Conservation (phyloP, 306 rosid species). For the Gleditsia sinensis region DNA sequence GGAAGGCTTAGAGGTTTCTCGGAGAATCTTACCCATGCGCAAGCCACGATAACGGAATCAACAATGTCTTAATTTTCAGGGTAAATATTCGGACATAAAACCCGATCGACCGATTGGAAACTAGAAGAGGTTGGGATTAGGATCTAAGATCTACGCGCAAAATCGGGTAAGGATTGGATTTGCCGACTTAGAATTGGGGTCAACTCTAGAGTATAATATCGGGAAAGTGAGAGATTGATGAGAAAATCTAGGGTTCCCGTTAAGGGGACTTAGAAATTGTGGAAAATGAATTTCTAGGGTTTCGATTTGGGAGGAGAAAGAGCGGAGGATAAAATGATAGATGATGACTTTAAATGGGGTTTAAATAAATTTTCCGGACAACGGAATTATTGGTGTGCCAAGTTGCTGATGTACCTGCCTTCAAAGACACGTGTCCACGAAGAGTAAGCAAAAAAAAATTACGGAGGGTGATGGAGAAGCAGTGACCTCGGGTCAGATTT, state of each 20-base stretch:
- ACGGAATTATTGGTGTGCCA: constrained; percentile 1
- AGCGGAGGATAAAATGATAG: not conserved
- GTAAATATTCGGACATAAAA: not conserved
- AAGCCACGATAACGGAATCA: constrained; percentile 28
- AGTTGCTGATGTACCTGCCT: constrained; percentile 18
- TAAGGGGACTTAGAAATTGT: constrained; percentile 30
- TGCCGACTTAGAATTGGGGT: constrained; percentile 19
- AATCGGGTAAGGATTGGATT: constrained; percentile 3
- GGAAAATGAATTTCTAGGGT: constrained; percentile 39
- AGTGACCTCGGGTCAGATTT: not conserved
- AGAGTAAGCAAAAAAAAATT: not conserved
- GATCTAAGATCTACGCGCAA: constrained; percentile 39
- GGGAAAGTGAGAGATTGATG: constrained; percentile 36
- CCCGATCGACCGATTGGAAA: constrained; percentile 27
- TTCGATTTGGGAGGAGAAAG: constrained; percentile 22
- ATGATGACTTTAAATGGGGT: constrained; percentile 24
- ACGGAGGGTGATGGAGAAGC: not conserved
- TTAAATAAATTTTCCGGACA: constrained; percentile 28
- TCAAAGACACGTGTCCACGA: not conserved
- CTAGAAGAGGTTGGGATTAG: constrained; percentile 28
- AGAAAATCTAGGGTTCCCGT: constrained; percentile 54
- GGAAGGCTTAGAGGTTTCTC: constrained; percentile 62
- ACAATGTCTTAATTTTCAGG: constrained; percentile 9
- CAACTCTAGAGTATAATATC: not conserved
- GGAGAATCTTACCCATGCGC: constrained; percentile 71